Evolutionary conservation across 2,329 filamentous ascomycete genomes (phyloP), one percentile per base, ranked within the genome.

Genomic region (Esteya vermicola): DNA sequence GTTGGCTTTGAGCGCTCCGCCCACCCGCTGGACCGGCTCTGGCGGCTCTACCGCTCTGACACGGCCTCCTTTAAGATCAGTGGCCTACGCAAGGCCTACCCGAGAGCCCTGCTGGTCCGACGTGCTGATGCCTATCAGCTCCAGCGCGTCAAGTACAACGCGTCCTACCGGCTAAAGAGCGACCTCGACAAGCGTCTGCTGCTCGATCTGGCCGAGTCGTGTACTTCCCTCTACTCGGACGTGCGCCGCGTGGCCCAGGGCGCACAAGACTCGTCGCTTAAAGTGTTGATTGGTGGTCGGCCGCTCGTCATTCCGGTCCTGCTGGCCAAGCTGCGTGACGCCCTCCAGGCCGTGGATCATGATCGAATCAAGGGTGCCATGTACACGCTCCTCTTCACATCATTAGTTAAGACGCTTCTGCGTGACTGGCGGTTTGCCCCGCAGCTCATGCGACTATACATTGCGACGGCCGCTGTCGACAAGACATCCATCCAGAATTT

Each of bases 381-480:
- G 65, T 96, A 91, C 56, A 88, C 88, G 0, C 62, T 98, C 22
- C 65, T 96, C 16, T 93, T 89, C 51, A 88, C 89, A 10, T 93
- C 84, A 45, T 64, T 98, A 27, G 72, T 86, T 6, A 93, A 88
- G 61, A 93, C 89, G 0, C 73, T 93, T 34, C 75, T 85, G 35
- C 80, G 83, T 40, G 88, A 98, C 56, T 98, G 93, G 93, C 81
- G 88, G 30, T 95, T 88, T 57, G 85, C 91, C 0, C 91, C 93
- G 1, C 74, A 81, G n/a, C 65, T 95, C 36, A 84, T 98, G 63
- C 78, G 80, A 39, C 68, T 91, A 9, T 98, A 93, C 60, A 91
- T 98, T 47, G 76, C 83, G 51, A 85, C 91, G 3, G 88, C 83
- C 16, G 79, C 79, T 27, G 86, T 93, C 14, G 91, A 98, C 59